Base-by-base conservation (phyloP, 805 yeast genomes). In the Myxozyma vanderwaltii region DNA sequence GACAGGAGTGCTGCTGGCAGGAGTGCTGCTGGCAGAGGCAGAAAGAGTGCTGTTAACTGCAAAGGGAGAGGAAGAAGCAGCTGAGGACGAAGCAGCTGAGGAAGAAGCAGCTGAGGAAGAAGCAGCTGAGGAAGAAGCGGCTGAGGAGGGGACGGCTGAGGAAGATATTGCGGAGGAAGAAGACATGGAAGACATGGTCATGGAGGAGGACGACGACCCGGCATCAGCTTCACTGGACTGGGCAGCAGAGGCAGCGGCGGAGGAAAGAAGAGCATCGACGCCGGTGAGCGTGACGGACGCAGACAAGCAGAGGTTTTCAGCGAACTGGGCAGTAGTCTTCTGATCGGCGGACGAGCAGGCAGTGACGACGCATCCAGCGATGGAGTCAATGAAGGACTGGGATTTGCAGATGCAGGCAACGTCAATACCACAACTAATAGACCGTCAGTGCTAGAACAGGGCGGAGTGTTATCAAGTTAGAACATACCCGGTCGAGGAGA, bases 301-400 rank as follows among this genome's bases (percentile, higher is more conserved):
- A 15, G 52, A 10, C 39, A 54, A 39, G 57, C 63, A 59, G 29
- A 63, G 54, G 24, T 39, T 27, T 47, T 60, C 52, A 31, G 67
- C 65, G 40, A 33, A 61, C 53, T 44, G 41, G 40, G 50, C 19
- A 24, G 56, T 62, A 19, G 59, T 35, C 50, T 60, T 36, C 54
- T 58, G 61, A 35, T 58, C 67, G n/a, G 59, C 61, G 8, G 58
- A 5, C 36, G 27, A 45, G 58, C 64, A 63, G 15, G 55, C 51
- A 38, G 29, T 26, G 13, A 27, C 29, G 19, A 63, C 29, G 44
- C 67, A 63, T 33, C 47, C 17, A 23, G 62, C 44, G 36, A 63
- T 53, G 21, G 45, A 35, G 15, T 21, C 23, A 31, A 64, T 38
- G 51, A 62, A 58, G 10, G 46, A 4, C 6, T 41, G 12, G 35